Evolutionary conservation across 139 green algal genomes (phyloP).

Genomic region (Coelastrella sp.): DNA sequence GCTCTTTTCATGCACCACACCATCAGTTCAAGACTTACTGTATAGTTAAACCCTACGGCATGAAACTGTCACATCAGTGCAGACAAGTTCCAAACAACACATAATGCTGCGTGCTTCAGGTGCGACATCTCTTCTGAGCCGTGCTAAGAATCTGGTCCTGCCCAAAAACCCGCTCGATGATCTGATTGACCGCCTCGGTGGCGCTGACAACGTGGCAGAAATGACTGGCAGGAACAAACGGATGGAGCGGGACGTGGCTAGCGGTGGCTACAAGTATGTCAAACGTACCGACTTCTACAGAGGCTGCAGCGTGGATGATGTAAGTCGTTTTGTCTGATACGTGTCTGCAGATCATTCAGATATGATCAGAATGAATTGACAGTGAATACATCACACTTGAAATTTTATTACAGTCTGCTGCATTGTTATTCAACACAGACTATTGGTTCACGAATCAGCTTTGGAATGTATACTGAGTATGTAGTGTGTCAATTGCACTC

Average conservation of each 20-base stretch:
- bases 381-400: no score
- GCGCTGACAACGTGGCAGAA: constrained; percentile 69
- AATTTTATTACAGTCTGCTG: no score
- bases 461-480: no score
- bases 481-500: no score
- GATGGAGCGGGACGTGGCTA: constrained; percentile 57
- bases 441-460: neutral
- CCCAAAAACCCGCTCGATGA: constrained; percentile 75
- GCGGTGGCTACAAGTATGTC: constrained; percentile 60
- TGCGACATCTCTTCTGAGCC: constrained; percentile 36
- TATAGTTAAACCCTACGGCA: no score
- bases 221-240: constrained; percentile 75
- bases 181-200: constrained; percentile 76
- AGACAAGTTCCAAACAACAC: neutral
- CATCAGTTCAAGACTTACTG: no score
- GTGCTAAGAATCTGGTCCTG: constrained; percentile 52
- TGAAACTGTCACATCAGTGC: neutral
- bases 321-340: neutral
- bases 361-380: no score
- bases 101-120: neutral
- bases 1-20: no score
- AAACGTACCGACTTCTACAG: constrained; percentile 58
- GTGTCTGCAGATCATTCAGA: neutral
- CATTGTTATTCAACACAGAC: neutral
- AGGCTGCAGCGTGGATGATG: constrained; percentile 56